Base-by-base conservation (phyloP, 805 yeast species). In the Starmerella tilneyi region DNA sequence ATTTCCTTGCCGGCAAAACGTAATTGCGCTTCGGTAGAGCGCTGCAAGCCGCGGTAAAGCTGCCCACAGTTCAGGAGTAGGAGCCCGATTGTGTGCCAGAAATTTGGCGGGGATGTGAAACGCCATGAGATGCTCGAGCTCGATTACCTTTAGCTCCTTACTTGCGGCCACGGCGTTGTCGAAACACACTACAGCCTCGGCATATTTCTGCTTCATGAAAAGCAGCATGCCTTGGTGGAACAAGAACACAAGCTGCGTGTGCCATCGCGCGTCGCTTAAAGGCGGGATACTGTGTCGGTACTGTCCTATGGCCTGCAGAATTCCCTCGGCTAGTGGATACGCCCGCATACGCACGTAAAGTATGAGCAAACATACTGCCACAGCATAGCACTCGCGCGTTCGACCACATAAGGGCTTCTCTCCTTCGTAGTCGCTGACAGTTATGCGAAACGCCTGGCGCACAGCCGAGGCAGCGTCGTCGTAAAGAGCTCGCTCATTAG, bases 251-350 rank as follows among this genome's bases (percentile, higher is more conserved):
- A 41, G 37, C 44, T 47, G 47, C 11, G 50, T 47, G n/a, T 32
- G 28, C 27, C 48, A 35, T 12, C 40, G 43, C 8, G 50, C 38
- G 17, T 20, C 15, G 3, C 33, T 17, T 3, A 56, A 35, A 6
- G 56, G 51, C 7, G 58, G 51, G 15, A 54, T 33, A 12, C 32
- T 38, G 11, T 3, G 13, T 7, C 41, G 11, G 21, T 51, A 50
- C 26, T 45, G 46, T 1, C 26, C 28, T 11, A 53, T 33, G 3
- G 55, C 56, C 24, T 46, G 39, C 16, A 56, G 17, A 6, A 53
- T 46, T 3, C 58, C 59, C 9, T 51, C 53, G 12, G 57, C 58
- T 16, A 54, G 50, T 12, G 56, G 34, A 24, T 46, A 48, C 5
- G 54, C 56, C 12, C 46, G 38, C 42, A 56, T 45, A 9, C 44